A percentile compares a stretch with the other conserved stretches of the same genome.
Evolutionary conservation across 1,139 yeast genomes (phyloP).

Genomic region (Taphrina confusa): DNA sequence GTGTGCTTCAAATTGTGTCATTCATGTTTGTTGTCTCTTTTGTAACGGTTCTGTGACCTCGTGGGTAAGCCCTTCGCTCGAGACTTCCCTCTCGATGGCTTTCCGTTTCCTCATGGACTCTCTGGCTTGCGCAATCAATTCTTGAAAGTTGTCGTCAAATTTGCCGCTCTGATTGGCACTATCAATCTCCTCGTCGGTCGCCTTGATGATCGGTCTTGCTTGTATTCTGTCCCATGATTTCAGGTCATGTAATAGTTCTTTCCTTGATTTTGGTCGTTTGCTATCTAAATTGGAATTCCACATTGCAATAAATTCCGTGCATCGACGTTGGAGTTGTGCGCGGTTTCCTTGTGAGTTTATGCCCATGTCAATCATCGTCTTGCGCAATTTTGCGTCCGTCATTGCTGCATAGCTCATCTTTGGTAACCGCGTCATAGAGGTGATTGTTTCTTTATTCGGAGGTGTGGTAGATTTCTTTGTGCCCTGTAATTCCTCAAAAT

Average conservation of each 20-base stretch:
- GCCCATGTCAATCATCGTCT: constrained; percentile 57
- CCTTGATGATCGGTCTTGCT: constrained; percentile 23
- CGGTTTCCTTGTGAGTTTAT: constrained; percentile 66
- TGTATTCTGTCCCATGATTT: constrained; percentile 62
- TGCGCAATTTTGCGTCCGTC: constrained; percentile 62
- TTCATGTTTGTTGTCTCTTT: no score
- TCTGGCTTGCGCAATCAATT: constrained; percentile 56
- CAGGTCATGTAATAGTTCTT: constrained; percentile 58
- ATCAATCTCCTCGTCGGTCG: constrained; percentile 45
- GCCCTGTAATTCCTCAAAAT: not conserved
- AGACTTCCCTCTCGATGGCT: not conserved
- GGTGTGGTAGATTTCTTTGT: constrained; percentile 8
- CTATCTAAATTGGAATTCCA: constrained; percentile 85
- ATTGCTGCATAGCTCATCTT: constrained; percentile 65
- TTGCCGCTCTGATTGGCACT: constrained; percentile 55
- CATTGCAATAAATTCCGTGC: constrained; percentile 73
- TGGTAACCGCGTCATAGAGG: constrained; percentile 48
- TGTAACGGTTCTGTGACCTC: no score
- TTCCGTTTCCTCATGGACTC: constrained; percentile 23
- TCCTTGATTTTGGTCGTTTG: constrained; percentile 62
- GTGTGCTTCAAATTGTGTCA: no score
- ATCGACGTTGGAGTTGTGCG: constrained; percentile 65
- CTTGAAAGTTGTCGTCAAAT: constrained; percentile 57
- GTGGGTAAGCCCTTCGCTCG: not conserved
- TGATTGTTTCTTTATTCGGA: not conserved